Evolutionary conservation across 352 stramenopile species (phyloP).

Genomic region (Phytophthora parvispora): DNA sequence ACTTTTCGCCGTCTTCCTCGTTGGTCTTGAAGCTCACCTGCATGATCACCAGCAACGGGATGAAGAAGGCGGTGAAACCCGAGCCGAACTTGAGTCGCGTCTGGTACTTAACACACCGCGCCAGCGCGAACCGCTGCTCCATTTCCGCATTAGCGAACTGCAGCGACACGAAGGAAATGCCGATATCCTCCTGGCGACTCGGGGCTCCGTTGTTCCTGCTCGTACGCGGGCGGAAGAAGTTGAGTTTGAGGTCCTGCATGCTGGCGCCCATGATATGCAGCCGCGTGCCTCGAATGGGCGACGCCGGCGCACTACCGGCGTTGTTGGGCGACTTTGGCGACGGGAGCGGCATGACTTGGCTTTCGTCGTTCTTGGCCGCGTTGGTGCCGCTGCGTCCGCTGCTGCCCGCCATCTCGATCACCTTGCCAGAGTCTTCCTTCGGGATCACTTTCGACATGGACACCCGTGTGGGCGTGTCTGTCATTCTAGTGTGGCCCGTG

Average conservation of each 20-base stretch:
- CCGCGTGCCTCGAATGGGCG: conserved; percentile 46
- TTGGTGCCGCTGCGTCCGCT: conserved; percentile 39
- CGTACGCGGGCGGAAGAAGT: conserved; percentile 68
- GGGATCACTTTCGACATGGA: conserved; percentile 85
- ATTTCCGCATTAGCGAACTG: conserved; percentile 78
- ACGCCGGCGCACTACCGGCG: conserved; percentile 19
- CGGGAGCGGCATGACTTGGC: conserved; percentile 3
- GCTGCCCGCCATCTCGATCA: conserved; percentile 40
- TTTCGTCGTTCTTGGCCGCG: conserved; percentile 9
- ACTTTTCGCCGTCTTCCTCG: conserved; percentile 60
- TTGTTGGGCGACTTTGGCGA: conserved; percentile 27
- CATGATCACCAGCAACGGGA: conserved; percentile 88
- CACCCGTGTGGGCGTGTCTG: conserved; percentile 59
- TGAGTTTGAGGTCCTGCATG: conserved; percentile 77
- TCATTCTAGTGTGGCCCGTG: conserved; percentile 85
- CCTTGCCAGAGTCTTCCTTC: conserved; percentile 47
- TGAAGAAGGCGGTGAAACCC: conserved; percentile 85
- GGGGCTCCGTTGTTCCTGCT: conserved; percentile 31
- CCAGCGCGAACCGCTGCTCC: conserved; percentile 65
- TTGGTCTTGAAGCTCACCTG: conserved; percentile 86
- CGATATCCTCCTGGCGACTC: conserved; percentile 81
- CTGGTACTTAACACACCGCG: conserved; percentile 74
- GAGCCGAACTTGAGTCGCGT: conserved; percentile 79
- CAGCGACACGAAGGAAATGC: conserved; percentile 79
- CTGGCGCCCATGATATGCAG: conserved; percentile 63